Conservation (phyloP, 106 monocot species). For the Acanthochlamys bracteata region DNA sequence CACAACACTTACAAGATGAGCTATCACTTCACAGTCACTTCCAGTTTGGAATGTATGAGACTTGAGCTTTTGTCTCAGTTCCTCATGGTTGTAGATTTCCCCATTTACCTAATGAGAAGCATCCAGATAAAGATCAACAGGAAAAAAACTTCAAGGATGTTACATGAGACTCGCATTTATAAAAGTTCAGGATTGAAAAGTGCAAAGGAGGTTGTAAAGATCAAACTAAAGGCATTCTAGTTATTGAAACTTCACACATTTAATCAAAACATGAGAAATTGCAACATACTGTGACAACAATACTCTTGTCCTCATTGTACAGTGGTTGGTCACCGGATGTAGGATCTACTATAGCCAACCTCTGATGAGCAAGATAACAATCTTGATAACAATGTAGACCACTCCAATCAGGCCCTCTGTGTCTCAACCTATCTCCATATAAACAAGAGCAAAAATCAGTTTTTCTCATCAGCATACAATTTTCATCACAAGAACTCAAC, state of each 20-base stretch:
- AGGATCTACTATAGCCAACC: conserved; percentile 66
- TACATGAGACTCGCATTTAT: too few relatives aligned
- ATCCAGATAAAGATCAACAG: too few relatives aligned
- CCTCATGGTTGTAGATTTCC: conserved; percentile 49
- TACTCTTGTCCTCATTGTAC: conserved; percentile 46
- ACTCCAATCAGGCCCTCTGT: conserved; percentile 68
- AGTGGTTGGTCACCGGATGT: conserved; percentile 67
- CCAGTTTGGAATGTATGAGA: conserved; percentile 34
- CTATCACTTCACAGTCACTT: conserved; percentile 45
- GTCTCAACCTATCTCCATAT: conserved; percentile 64
- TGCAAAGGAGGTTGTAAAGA: too few relatives aligned
- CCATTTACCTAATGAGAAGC: too few relatives aligned
- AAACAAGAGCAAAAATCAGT: too few relatives aligned
- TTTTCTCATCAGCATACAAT: too few relatives aligned
- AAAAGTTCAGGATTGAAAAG: too few relatives aligned
- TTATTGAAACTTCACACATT: too few relatives aligned
- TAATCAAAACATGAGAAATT: too few relatives aligned
- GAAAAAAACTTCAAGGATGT: too few relatives aligned
- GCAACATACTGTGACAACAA: conserved; percentile 41
- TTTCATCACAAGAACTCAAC: too few relatives aligned
- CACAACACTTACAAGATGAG: conserved; percentile 38
- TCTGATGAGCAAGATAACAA: conserved; percentile 43
- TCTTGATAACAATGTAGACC: conserved; percentile 37
- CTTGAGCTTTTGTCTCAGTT: conserved; percentile 16
- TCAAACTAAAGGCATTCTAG: too few relatives aligned